phyloP scores from a whole-genome alignment of 371 early-diverging fungal species.

The Mortierella sp. region DNA sequence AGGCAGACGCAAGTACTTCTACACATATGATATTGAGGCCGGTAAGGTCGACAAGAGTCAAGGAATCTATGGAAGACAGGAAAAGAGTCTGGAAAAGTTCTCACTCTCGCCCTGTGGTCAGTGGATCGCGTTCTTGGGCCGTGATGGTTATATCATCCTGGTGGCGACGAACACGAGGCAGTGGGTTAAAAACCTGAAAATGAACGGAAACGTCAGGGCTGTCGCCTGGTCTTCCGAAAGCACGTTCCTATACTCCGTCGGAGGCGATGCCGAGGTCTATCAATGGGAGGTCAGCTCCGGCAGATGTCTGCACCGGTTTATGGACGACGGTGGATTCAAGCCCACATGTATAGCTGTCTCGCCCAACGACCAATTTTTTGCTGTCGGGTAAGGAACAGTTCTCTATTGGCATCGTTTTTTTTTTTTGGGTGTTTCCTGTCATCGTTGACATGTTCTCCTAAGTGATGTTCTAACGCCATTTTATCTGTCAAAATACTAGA shows the following conservation, averaged over 20 bases:
- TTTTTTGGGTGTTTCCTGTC: no score
- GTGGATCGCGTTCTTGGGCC: slow-evolving; percentile 79
- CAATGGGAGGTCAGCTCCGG: slow-evolving; percentile 77
- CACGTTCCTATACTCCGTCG: slow-evolving; percentile 71
- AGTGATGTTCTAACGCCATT: neutral
- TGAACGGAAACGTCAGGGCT: slow-evolving; percentile 82
- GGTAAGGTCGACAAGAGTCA: slow-evolving; percentile 75
- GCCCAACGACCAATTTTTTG: slow-evolving; percentile 78
- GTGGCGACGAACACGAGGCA: slow-evolving; percentile 83
- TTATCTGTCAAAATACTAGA: slow-evolving; percentile 52
- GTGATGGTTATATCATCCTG: slow-evolving; percentile 83
- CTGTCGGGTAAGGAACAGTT: slow-evolving; percentile 89
- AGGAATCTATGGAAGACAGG: slow-evolving; percentile 80
- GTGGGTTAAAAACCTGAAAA: slow-evolving; percentile 85
- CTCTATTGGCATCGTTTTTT: neutral
- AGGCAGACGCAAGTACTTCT: slow-evolving; percentile 83
- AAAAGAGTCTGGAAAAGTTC: slow-evolving; percentile 75
- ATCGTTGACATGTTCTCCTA: no score
- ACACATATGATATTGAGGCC: slow-evolving; percentile 85
- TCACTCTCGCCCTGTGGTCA: slow-evolving; percentile 69
- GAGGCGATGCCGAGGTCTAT: slow-evolving; percentile 75
- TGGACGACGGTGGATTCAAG: slow-evolving; percentile 86
- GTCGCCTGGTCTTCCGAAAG: slow-evolving; percentile 76
- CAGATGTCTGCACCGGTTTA: slow-evolving; percentile 78
- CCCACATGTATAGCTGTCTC: slow-evolving; percentile 79